These are phyloP conservation scores for Dalechampia spathulata DNA, from an alignment of 441 rosid species.

Conservation along the genomic window DNA sequence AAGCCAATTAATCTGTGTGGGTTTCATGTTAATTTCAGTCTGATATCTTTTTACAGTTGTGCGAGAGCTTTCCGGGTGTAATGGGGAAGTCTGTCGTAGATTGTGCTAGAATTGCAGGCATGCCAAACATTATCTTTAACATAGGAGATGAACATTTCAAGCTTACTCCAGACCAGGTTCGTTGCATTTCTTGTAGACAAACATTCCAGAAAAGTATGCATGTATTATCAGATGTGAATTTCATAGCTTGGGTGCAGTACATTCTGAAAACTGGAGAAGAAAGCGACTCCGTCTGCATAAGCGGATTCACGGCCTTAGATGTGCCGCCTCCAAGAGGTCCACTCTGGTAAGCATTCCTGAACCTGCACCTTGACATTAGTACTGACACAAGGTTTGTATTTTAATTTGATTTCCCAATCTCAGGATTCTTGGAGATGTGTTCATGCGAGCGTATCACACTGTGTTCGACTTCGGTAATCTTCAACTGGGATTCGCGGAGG, in stretches of 20 bases:
- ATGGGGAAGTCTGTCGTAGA: conserved; percentile 53
- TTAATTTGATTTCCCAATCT: not conserved
- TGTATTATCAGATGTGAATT: too few species aligned
- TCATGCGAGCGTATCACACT: conserved; percentile 71
- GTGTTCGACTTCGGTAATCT: conserved; percentile 61
- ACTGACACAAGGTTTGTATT: not conserved
- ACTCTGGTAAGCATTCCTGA: conserved; percentile 36
- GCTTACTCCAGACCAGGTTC: conserved; percentile 66
- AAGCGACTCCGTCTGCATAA: conserved; percentile 37
- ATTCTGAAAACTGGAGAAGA: conserved; percentile 52
- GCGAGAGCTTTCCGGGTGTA: conserved; percentile 66
- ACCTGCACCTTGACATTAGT: not conserved
- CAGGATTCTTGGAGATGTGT: conserved; percentile 75
- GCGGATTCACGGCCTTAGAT: conserved; percentile 59
- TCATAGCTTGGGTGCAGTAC: conserved; percentile 57
- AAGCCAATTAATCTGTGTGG: too few species aligned
- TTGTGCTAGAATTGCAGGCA: conserved; percentile 32
- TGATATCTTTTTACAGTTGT: conserved; percentile 62
- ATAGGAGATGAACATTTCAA: conserved; percentile 46
- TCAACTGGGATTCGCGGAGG: conserved; percentile 55
- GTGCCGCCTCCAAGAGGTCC: conserved; percentile 64
- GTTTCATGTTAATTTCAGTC: too few species aligned
- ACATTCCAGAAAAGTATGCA: too few species aligned
- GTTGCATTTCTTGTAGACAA: not conserved
- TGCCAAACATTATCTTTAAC: conserved; percentile 59